Evolutionary conservation across 2,329 filamentous ascomycete genomes (phyloP).

Genomic region (Cytospora piceae): DNA sequence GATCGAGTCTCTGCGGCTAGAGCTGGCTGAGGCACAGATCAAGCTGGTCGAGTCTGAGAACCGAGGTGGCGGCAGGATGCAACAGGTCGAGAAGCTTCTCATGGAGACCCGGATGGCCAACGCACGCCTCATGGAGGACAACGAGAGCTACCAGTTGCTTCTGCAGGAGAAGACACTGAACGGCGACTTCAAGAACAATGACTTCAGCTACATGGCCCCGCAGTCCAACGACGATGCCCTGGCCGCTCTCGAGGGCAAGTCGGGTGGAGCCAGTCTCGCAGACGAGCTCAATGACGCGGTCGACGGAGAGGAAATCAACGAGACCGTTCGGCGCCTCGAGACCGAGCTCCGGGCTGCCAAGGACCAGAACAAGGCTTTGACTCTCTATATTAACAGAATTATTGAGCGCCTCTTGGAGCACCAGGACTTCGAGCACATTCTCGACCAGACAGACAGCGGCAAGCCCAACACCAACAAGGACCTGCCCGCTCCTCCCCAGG

Average conservation of each 20-base stretch:
- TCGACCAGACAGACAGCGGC: slow-evolving; percentile 74
- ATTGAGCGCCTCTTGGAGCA: slow-evolving; percentile 93
- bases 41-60: slow-evolving; percentile 95
- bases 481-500: slow-evolving; percentile 73
- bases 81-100: slow-evolving; percentile 87
- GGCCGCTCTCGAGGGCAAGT: slow-evolving; percentile 63
- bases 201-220: slow-evolving; percentile 71
- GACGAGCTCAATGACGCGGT: slow-evolving; percentile 81
- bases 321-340: slow-evolving; percentile 71
- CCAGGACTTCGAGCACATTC: slow-evolving; percentile 91
- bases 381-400: slow-evolving; percentile 98
- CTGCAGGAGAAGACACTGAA: slow-evolving; percentile 94
- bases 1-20: slow-evolving; percentile 88
- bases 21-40: slow-evolving; percentile 93
- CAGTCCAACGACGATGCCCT: slow-evolving; percentile 66
- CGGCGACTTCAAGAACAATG: slow-evolving; percentile 83
- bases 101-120: slow-evolving; percentile 96
- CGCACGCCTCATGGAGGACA: slow-evolving; percentile 95
- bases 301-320: slow-evolving; percentile 57
- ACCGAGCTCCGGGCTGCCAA: slow-evolving; percentile 77
- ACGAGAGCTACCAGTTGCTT: slow-evolving; percentile 95
- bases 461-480: slow-evolving; percentile 73
- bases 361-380: slow-evolving; percentile 96
- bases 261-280: slow-evolving; percentile 65
- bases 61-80: slow-evolving; percentile 81